Evolutionary conservation across 2,329 filamentous ascomycete genomes (phyloP).

Genomic region (Claviceps capensis): DNA sequence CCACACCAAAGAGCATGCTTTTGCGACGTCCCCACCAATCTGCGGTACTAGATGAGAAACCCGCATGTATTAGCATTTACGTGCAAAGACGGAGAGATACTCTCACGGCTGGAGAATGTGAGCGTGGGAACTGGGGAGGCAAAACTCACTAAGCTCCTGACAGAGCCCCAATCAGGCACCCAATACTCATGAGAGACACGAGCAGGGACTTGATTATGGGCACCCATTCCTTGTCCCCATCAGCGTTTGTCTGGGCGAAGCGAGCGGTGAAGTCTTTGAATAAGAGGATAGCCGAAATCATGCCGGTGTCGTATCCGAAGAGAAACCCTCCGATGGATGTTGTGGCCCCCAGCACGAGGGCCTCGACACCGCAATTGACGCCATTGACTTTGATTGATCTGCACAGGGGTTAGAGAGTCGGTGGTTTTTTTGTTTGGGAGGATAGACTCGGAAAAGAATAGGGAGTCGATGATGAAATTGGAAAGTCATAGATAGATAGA

Average conservation of each 20-base stretch:
- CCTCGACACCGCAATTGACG: conserved; percentile 26
- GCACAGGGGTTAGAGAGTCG: not conserved
- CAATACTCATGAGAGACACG: conserved; percentile 42
- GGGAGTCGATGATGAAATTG: not conserved
- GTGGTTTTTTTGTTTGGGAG: not conserved
- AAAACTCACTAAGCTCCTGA: conserved; percentile 30
- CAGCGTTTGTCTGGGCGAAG: conserved; percentile 33
- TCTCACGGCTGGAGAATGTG: too few relatives aligned
- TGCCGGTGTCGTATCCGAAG: conserved; percentile 50
- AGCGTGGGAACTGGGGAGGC: not conserved
- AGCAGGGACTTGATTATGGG: conserved; percentile 35
- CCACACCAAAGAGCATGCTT: conserved; percentile 37
- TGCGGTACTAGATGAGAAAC: conserved; percentile 24
- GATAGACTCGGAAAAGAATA: not conserved
- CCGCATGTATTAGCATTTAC: not conserved
- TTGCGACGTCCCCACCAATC: conserved; percentile 44
- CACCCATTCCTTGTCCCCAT: conserved; percentile 25
- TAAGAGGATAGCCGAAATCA: conserved; percentile 38
- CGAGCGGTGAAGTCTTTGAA: conserved; percentile 41
- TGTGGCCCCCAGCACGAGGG: conserved; percentile 31
- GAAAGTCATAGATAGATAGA: not conserved
- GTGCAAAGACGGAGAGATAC: not conserved
- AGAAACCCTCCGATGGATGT: conserved; percentile 48
- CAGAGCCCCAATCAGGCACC: conserved; percentile 40
- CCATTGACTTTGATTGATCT: conserved; percentile 29